Conservation (phyloP, 1,284 basidiomycete genomes). For the Takashimella koratensis region DNA sequence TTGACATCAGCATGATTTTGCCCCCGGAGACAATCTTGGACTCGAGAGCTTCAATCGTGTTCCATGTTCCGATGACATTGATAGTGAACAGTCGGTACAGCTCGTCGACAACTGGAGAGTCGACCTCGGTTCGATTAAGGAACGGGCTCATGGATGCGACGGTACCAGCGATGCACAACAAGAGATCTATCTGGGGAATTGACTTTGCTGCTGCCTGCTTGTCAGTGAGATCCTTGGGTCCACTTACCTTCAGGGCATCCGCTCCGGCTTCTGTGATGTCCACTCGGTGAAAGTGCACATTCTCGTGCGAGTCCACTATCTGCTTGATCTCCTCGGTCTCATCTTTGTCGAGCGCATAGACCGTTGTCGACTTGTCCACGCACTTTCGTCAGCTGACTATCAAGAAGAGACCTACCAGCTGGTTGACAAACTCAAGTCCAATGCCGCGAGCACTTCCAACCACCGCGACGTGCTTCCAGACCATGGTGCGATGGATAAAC, state of each 20-base stretch:
- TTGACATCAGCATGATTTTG: slow-evolving; percentile 4
- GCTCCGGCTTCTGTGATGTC: neutral
- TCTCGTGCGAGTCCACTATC: neutral
- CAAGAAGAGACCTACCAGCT: neutral
- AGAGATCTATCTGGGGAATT: neutral
- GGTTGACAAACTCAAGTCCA: slow-evolving; percentile 1
- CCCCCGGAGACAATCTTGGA: neutral
- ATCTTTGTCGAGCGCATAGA: neutral
- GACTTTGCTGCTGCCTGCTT: neutral
- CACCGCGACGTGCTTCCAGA: neutral
- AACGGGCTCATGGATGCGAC: neutral
- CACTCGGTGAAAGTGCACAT: neutral
- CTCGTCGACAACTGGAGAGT: slow-evolving; percentile 1
- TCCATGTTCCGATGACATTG: slow-evolving; percentile 5
- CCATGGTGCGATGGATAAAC: too few species aligned
- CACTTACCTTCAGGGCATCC: neutral
- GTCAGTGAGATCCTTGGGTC: neutral
- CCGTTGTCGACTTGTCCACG: neutral
- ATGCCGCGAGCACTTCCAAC: slow-evolving; percentile 1
- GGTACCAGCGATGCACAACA: slow-evolving; percentile 1
- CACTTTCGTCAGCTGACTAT: neutral
- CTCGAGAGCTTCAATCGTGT: neutral
- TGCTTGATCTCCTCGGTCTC: neutral
- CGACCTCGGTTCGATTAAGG: neutral
- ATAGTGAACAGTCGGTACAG: slow-evolving; percentile 1